phyloP scores from a whole-genome alignment of 768 basidiomycete genomes.

The Cystofilobasidium bisporidii region DNA sequence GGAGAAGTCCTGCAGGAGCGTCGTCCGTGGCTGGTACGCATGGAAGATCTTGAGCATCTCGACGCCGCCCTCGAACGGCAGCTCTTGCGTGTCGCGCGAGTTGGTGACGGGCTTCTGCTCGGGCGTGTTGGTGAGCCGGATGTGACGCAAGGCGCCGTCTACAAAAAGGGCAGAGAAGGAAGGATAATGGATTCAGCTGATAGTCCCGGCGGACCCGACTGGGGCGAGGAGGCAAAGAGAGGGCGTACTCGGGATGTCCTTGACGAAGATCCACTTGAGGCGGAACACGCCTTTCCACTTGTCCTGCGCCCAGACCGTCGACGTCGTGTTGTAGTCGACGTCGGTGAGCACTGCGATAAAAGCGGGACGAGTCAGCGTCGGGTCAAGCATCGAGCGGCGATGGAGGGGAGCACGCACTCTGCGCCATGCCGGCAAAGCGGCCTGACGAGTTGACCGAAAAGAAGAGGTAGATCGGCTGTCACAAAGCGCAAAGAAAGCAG shows the following conservation, averaged over 20 bases:
- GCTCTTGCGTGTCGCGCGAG: slow-evolving; percentile 93
- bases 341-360: slow-evolving; percentile 23
- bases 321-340: slow-evolving; percentile 29
- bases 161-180: no score
- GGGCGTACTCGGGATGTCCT: slow-evolving; percentile 50
- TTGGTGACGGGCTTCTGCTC: slow-evolving; percentile 98
- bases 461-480: slow-evolving; percentile 75
- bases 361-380: no score
- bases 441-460: slow-evolving; percentile 76
- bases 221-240: background rate
- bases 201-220: no score
- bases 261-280: slow-evolving; percentile 93
- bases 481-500: background rate
- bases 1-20: slow-evolving; percentile 66
- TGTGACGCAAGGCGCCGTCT: slow-evolving; percentile 72
- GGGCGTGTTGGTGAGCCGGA: slow-evolving; percentile 85
- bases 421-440: slow-evolving; percentile 27
- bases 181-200: no score
- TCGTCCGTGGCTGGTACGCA: slow-evolving; percentile 66
- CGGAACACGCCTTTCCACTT: slow-evolving; percentile 99
- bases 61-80: slow-evolving; percentile 88
- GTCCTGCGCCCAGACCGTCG: slow-evolving; percentile 94
- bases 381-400: no score
- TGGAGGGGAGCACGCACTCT: slow-evolving; percentile 8
- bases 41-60: slow-evolving; percentile 96